These are phyloP conservation scores for Trichoderma gracile DNA, from an alignment of 2,329 filamentous ascomycete species.

Conservation along the genomic window DNA sequence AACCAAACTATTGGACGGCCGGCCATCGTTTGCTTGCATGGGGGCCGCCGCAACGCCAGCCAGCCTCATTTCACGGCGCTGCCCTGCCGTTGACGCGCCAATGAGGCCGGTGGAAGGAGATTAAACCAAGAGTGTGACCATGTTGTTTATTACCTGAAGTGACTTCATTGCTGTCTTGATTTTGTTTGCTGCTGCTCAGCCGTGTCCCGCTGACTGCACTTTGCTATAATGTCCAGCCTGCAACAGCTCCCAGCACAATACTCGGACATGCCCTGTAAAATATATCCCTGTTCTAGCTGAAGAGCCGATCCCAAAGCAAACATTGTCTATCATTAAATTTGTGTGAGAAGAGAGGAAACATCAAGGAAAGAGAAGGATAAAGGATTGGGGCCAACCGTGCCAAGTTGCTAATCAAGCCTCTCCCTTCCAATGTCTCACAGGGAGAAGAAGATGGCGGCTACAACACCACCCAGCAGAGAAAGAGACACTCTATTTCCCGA, in stretches of 20 bases:
- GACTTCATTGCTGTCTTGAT: not conserved
- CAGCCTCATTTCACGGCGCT: conserved; percentile 1
- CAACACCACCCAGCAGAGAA: conserved; percentile 14
- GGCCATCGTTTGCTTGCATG: conserved; percentile 8
- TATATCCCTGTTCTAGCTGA: not conserved
- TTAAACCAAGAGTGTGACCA: conserved; percentile 12
- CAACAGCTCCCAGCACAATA: not conserved
- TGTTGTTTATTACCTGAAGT: not conserved
- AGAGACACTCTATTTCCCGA: conserved; percentile 11
- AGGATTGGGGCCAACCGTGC: no score
- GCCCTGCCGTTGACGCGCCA: not conserved
- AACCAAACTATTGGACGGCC: conserved; percentile 10
- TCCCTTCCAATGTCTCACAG: conserved; percentile 8
- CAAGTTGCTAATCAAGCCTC: not conserved
- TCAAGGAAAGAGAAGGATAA: not conserved
- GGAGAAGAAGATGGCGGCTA: conserved; percentile 14
- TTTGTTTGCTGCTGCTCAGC: conserved; percentile 12
- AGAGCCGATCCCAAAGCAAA: conserved; percentile 3
- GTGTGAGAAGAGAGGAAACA: conserved; percentile 8
- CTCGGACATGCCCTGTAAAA: not conserved
- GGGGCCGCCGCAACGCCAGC: conserved; percentile 5
- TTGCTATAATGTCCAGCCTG: not conserved
- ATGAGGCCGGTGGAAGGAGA: not conserved
- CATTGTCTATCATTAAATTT: conserved; percentile 22
- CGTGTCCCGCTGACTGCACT: not conserved